Base-by-base conservation (phyloP, 805 yeast species). In the Yamadazyma sp. region DNA sequence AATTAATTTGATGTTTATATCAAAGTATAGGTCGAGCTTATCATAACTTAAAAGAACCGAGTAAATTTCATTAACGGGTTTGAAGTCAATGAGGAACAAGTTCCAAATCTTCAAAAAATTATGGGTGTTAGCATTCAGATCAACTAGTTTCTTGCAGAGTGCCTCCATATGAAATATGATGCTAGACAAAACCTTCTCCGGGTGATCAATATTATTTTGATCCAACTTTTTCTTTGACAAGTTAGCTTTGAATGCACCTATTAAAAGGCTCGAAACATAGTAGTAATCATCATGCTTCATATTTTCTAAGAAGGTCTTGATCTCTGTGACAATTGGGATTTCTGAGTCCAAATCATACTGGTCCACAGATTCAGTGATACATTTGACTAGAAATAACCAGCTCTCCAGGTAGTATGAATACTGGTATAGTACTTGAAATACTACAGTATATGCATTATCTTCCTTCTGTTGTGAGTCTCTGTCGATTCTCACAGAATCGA, bases 311-410 rank as follows among this genome's bases (percentile, higher is more conserved):
- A 24, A 33, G 4, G 8, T n/a, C 5, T 11, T 33, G 22, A 18
- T 13, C 8, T 19, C 21, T 6, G 17, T 12, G 10, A 30, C 14
- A 16, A 12, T 5, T 5, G 12, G 13, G n/a, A 25, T 12, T 9
- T 16, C 17, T 5, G 25, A 12, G 15, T 22, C 21, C 6, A 33
- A 13, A 2, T 33, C 30, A 11, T 24, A 18, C 21, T 25, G 23
- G 12, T 25, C 29, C 13, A 33, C n/a, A 2, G 29, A 25, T n/a
- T 24, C 36, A 12, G 17, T n/a, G 3, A 71, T 50, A 45, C 70
- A 75, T 2, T 63, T 56, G 1, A 71, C 44, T 9, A 77, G 48
- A 13, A 60, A 46, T 32, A 68, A 71, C 78, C 68, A 47, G 32
- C 51, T 34, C 33, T 44, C 51, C 23, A 12, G 40, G 42, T 65